A percentile compares a stretch with the other conserved stretches of the same genome.
These are phyloP conservation scores for Neopestalotiopsis clavispora DNA, from an alignment of 2,329 filamentous ascomycete genomes.

Conservation along the genomic window DNA sequence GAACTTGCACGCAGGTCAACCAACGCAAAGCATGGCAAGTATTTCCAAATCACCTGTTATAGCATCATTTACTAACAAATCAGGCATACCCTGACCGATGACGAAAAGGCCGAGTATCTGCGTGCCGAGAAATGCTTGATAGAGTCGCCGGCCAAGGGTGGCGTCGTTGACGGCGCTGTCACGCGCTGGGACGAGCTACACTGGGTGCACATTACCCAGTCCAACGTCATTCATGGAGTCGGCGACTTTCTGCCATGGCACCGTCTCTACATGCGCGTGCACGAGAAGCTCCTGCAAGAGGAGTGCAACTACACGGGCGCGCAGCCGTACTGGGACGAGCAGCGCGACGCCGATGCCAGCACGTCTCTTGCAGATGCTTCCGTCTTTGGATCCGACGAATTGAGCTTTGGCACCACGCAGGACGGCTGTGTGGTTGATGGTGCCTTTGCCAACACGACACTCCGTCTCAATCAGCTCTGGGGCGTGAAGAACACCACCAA, in stretches of 20 bases:
- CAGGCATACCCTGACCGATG: constrained; percentile 17
- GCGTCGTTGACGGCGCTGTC: constrained; percentile 24
- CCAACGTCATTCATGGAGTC: constrained; percentile 34
- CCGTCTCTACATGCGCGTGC: constrained; percentile 9
- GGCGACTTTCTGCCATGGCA: constrained; percentile 18
- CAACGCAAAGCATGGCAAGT: neutral
- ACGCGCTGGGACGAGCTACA: constrained; percentile 40
- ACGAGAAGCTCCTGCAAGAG: constrained; percentile 15
- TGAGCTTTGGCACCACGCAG: neutral
- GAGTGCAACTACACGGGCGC: constrained; percentile 17
- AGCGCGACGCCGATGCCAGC: neutral
- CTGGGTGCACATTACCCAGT: constrained; percentile 35
- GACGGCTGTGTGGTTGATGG: neutral
- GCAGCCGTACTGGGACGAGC: constrained; percentile 15
- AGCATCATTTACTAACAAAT: neutral
- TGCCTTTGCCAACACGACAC: constrained; percentile 8
- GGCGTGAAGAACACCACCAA: neutral
- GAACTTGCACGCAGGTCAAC: neutral
- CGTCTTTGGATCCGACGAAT: constrained; percentile 20
- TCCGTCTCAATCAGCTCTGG: neutral
- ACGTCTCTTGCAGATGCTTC: constrained; percentile 36
- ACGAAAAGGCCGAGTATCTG: constrained; percentile 37
- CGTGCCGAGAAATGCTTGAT: constrained; percentile 38
- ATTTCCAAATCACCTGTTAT: neutral
- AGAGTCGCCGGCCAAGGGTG: constrained; percentile 25